Conservation (phyloP, 371 early-diverging fungal genomes). For the Syncephalastrum racemosum region DNA sequence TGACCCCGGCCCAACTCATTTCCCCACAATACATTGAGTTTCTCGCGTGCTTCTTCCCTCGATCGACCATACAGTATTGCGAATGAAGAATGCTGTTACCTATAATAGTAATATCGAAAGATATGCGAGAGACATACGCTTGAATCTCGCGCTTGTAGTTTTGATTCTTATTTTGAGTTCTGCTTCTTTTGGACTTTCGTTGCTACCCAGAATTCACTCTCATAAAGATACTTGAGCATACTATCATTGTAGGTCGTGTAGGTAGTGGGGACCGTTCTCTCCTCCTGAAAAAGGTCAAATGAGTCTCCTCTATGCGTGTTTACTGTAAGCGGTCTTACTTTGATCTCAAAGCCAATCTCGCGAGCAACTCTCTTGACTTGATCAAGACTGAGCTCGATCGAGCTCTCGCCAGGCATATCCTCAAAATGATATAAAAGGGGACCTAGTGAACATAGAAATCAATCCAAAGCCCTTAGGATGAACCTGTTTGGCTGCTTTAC, state of each 20-base stretch:
- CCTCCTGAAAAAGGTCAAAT: conserved; percentile 40
- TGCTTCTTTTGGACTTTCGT: conserved; percentile 21
- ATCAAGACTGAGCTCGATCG: conserved; percentile 86
- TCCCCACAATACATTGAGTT: too few species aligned
- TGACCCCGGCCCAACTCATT: too few species aligned
- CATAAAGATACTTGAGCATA: conserved; percentile 85
- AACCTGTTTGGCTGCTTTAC: conserved; percentile 35
- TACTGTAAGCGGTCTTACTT: conserved; percentile 31
- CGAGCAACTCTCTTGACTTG: conserved; percentile 71
- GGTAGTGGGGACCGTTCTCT: conserved; percentile 55
- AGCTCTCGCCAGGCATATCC: conserved; percentile 71
- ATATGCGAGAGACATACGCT: too few species aligned
- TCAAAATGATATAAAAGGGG: conserved; percentile 95
- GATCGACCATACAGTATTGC: too few species aligned
- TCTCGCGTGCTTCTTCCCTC: too few species aligned
- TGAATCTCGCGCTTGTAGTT: too few species aligned
- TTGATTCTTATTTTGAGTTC: too few species aligned
- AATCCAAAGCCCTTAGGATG: too few species aligned
- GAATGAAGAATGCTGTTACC: too few species aligned
- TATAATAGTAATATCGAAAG: too few species aligned
- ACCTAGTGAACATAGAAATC: conserved; percentile 47
- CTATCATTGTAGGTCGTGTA: conserved; percentile 76
- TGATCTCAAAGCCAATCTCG: conserved; percentile 72
- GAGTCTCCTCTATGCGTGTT: background rate
- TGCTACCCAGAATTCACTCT: conserved; percentile 63